phyloP scores from a whole-genome alignment of 2,329 filamentous ascomycete genomes.

The Chaetomium strumarium region DNA sequence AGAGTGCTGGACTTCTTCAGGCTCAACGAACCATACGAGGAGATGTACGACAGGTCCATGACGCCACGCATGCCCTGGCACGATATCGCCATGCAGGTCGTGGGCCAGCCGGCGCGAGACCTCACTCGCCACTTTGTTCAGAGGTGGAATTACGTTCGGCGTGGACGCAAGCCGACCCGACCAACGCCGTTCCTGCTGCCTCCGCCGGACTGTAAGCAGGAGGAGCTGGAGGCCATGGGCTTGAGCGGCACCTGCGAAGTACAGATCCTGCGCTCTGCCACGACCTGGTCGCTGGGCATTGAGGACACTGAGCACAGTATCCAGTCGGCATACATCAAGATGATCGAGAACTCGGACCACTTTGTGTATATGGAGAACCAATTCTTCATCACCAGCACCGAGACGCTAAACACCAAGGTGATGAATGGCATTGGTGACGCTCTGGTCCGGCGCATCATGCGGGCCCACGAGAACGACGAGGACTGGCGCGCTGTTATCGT shows the following conservation, averaged over 20 bases:
- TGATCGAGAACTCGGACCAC: conserved; percentile 92
- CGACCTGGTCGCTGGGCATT: conserved; percentile 86
- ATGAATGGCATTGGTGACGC: conserved; percentile 93
- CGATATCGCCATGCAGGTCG: conserved; percentile 95
- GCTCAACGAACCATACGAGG: conserved; percentile 89
- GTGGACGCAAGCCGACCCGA: conserved; percentile 85
- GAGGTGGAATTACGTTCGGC: conserved; percentile 93
- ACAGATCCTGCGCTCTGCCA: conserved; percentile 87
- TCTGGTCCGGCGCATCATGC: conserved; percentile 82
- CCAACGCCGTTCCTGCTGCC: conserved; percentile 91
- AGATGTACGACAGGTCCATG: conserved; percentile 93
- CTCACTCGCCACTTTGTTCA: conserved; percentile 95
- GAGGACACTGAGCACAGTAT: conserved; percentile 89
- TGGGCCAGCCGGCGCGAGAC: conserved; percentile 91
- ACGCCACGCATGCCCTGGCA: conserved; percentile 98
- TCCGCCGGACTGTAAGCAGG: conserved; percentile 81
- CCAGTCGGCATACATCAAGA: conserved; percentile 88
- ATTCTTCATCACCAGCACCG: conserved; percentile 92
- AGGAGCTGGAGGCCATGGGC: conserved; percentile 80
- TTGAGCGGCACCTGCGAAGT: conserved; percentile 93
- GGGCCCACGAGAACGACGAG: conserved; percentile 76
- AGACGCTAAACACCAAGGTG: conserved; percentile 80
- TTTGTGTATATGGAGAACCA: conserved; percentile 99
- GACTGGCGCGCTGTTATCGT: conserved; percentile 86
- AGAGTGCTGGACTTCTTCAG: conserved; percentile 92